Evolutionary conservation across 495 filamentous ascomycete species (phyloP).

Genomic region (Platismatia glauca): DNA sequence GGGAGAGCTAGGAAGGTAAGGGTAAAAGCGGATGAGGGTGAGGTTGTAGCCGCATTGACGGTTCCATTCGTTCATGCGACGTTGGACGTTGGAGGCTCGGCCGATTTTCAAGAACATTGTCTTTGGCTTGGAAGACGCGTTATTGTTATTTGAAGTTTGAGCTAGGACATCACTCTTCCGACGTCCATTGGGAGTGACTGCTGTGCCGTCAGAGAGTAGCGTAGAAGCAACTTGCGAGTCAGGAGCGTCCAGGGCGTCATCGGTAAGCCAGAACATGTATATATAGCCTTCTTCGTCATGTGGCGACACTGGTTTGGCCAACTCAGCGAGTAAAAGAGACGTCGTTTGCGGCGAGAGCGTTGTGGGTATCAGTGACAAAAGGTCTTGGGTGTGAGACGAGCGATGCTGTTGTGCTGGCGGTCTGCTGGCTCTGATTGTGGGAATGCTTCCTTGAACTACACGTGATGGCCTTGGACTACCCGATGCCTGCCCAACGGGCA

Average conservation of each 20-base stretch:
- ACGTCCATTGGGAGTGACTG: constrained; percentile 33
- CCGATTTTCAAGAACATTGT: constrained; percentile 86
- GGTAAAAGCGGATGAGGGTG: constrained; percentile 83
- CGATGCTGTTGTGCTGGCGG: constrained; percentile 32
- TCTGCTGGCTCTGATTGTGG: not conserved
- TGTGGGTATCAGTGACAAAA: constrained; percentile 59
- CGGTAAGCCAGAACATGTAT: constrained; percentile 91
- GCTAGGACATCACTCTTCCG: constrained; percentile 54
- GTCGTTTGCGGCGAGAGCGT: constrained; percentile 54
- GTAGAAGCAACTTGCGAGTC: constrained; percentile 50
- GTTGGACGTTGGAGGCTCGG: constrained; percentile 80
- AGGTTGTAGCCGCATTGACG: constrained; percentile 85
- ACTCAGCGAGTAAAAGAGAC: constrained; percentile 57
- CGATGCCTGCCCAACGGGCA: not conserved
- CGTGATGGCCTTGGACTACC: constrained; percentile 1
- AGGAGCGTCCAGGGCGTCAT: constrained; percentile 32
- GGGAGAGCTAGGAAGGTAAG: constrained; percentile 56
- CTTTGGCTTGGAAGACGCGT: constrained; percentile 23
- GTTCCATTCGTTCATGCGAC: constrained; percentile 84
- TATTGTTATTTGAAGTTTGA: not conserved
- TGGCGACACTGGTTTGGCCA: constrained; percentile 71
- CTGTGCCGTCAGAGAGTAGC: constrained; percentile 39
- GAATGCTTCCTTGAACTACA: not conserved
- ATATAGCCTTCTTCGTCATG: constrained; percentile 86
- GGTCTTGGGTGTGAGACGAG: constrained; percentile 39